These are phyloP conservation scores for Podosphaera xanthii DNA, from an alignment of 2,329 filamentous ascomycete genomes.

Conservation along the genomic window DNA sequence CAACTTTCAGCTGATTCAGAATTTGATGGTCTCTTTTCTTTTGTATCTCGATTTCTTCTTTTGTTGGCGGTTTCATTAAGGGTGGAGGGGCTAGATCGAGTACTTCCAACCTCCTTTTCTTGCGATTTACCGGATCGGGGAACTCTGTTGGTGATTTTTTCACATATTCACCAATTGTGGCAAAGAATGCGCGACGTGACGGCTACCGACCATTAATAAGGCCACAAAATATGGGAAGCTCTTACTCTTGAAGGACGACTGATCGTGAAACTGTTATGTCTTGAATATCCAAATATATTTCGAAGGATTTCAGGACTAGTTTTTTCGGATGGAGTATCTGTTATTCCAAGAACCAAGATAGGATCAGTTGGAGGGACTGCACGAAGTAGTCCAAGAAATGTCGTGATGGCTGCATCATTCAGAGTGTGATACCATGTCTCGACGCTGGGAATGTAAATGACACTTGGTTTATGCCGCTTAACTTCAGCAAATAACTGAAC, in stretches of 20 bases:
- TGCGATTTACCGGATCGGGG: slow-evolving; percentile 65
- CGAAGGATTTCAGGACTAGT: slow-evolving; percentile 40
- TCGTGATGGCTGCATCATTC: slow-evolving; percentile 44
- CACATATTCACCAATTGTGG: slow-evolving; percentile 49
- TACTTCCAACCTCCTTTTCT: slow-evolving; percentile 60
- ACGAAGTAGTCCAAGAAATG: slow-evolving; percentile 61
- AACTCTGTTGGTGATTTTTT: slow-evolving; percentile 64
- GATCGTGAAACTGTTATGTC: slow-evolving; percentile 52
- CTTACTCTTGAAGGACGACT: slow-evolving; percentile 39
- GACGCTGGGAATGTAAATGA: slow-evolving; percentile 82
- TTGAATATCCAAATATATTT: slow-evolving; percentile 70
- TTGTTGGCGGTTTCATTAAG: slow-evolving; percentile 31
- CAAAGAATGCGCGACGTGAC: slow-evolving; percentile 61
- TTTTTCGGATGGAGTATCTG: slow-evolving; percentile 43
- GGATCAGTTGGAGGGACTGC: slow-evolving; percentile 79
- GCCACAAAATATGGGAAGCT: slow-evolving; percentile 1
- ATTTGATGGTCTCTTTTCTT: slow-evolving; percentile 64
- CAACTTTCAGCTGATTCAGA: slow-evolving; percentile 69
- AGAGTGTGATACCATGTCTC: slow-evolving; percentile 57
- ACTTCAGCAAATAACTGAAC: slow-evolving; percentile 83
- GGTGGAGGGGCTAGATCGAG: slow-evolving; percentile 53
- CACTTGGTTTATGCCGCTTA: slow-evolving; percentile 80
- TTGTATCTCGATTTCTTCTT: slow-evolving; percentile 59
- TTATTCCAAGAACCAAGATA: slow-evolving; percentile 66
- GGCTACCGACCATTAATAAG: slow-evolving; percentile 16